Evolutionary conservation across 1,284 basidiomycete genomes (phyloP).

Genomic region (Mrakiaceae sp.): DNA sequence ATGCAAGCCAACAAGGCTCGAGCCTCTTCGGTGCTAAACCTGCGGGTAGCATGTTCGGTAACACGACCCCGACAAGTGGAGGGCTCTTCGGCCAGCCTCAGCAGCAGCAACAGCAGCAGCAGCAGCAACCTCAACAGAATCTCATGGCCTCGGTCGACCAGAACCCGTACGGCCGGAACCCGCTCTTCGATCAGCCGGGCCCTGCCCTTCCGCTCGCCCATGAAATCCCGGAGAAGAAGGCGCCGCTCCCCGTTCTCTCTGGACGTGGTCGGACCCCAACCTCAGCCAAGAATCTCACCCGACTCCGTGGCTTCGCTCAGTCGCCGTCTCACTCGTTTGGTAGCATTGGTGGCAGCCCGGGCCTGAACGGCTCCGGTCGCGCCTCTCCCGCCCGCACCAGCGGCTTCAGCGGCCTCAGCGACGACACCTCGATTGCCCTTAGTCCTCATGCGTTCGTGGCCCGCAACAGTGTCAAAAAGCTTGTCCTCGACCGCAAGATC

Average conservation of each 20-base stretch:
- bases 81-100: constrained; percentile 30
- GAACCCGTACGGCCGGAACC: constrained; percentile 71
- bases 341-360: constrained; percentile 26
- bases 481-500: constrained; percentile 62
- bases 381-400: constrained; percentile 19
- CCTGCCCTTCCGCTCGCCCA: constrained; percentile 23
- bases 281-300: constrained; percentile 34
- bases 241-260: constrained; percentile 36
- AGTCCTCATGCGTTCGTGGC: constrained; percentile 50
- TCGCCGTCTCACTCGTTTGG: constrained; percentile 24
- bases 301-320: constrained; percentile 40
- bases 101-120: constrained; percentile 24
- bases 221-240: constrained; percentile 35
- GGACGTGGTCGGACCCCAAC: constrained; percentile 32
- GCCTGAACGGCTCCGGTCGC: constrained; percentile 19
- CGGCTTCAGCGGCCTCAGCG: constrained; percentile 45
- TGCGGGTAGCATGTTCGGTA: constrained; percentile 22
- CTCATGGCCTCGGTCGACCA: constrained; percentile 78
- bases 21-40: constrained; percentile 22
- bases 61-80: constrained; percentile 6
- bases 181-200: constrained; percentile 36
- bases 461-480: constrained; percentile 84
- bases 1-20: constrained; percentile 7
- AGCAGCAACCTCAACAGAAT: constrained; percentile 33
- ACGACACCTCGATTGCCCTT: constrained; percentile 32